phyloP scores from a whole-genome alignment of 345 rosid genomes.

The Populus pruinosa region DNA sequence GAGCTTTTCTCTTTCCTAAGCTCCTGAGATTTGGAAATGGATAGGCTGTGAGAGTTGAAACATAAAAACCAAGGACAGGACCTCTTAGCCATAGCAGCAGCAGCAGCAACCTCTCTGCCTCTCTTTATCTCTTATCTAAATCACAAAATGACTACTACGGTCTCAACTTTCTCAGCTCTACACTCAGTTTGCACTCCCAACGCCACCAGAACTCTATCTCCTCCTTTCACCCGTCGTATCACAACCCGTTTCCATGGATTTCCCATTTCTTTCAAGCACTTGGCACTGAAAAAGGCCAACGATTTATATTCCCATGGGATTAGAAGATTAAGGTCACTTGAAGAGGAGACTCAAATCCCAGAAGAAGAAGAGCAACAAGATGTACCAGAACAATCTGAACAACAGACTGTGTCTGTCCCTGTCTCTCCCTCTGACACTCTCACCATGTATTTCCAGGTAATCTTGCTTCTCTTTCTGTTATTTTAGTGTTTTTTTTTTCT shows the following conservation, averaged over 20 bases:
- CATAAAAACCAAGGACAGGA: no score
- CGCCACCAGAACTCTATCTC: conserved; percentile 4
- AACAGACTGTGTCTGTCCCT: conserved; percentile 65
- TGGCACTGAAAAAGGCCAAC: not conserved
- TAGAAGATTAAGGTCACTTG: conserved; percentile 44
- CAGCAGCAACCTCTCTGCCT: no score
- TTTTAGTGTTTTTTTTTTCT: not conserved
- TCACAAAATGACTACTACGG: conserved; percentile 18
- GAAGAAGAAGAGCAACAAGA: conserved; percentile 28
- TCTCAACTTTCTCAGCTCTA: conserved; percentile 16
- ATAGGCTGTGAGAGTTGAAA: no score
- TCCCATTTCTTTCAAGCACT: conserved; percentile 23
- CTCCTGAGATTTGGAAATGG: no score
- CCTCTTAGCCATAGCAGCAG: no score
- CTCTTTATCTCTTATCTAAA: no score
- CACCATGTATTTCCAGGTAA: conserved; percentile 80
- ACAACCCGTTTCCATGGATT: conserved; percentile 9
- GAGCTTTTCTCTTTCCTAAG: no score
- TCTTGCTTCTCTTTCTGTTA: not conserved
- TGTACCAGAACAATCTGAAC: conserved; percentile 15
- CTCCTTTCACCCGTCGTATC: not conserved
- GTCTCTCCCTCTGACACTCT: conserved; percentile 90
- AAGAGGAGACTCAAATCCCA: conserved; percentile 44
- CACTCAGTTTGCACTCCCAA: conserved; percentile 10
- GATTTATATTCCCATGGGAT: conserved; percentile 6